Evolutionary conservation across 1,139 yeast genomes (phyloP), one percentile per base, ranked within the genome.

Genomic region (Candida tropicalis): DNA sequence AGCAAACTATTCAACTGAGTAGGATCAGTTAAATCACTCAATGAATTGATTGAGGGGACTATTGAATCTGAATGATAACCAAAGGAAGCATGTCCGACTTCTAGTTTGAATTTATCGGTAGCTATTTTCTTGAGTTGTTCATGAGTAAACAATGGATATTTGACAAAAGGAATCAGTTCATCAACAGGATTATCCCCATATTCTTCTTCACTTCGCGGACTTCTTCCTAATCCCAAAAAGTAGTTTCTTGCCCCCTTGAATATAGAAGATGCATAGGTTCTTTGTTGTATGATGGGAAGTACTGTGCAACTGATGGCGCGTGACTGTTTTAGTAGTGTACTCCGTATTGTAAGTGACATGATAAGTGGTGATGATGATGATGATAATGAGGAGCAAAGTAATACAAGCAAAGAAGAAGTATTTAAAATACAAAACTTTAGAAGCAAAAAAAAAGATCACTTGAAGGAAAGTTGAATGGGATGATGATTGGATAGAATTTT

Each of bases 11-110:
- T 73, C 39, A 73, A 62, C 49, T 66, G 74, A 0, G 81, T 61
- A 0, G 79, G 77, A 44, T 76, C 82, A 12, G 80, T 69, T 48
- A 78, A 62, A 50, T 78, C 84, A 43, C 78, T 70, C 28, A 78
- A 57, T 3, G 82, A 76, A 47, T 70, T 77, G 29, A 79, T 72
- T 37, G 69, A 62, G 0, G 82, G 77, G 28, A 59, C 60, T 4
- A 65, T 52, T 27, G 58, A 52, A 8, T 59, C 55, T 13, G 79
- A 73, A 56, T 78, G 82, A 55, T 74, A 77, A 6, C 77, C 81
- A 50, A 67, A 77, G 8, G 77, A 67, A 5, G 79, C 68, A 53
- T 73, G 71, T 1, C 72, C 70, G 49, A 70, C 73, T 13, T 75
- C 75, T 44, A 79, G 71, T 47, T 68, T 70, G 58, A 52, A 77